Percentiles rank a stretch among this genome's conserved stretches.
These are phyloP conservation scores for Sphagnum fallax DNA, from an alignment of 228 moss, liverwort and hornwort genomes.

Conservation along the genomic window DNA sequence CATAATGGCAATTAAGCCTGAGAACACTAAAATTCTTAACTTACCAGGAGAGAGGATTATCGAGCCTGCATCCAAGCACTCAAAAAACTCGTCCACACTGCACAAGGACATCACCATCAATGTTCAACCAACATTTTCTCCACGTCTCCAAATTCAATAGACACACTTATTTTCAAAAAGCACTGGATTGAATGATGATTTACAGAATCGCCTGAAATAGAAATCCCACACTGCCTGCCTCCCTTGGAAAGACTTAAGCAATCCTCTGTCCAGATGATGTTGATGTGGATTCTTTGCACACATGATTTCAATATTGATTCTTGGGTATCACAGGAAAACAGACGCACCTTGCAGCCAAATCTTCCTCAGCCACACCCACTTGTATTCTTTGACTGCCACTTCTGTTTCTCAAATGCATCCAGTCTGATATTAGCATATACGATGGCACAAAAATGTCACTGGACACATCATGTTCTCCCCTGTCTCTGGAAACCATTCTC, in stretches of 20 bases:
- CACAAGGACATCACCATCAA: conserved; percentile 1
- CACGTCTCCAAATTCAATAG: neutral
- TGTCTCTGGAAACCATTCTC: conserved; percentile 28
- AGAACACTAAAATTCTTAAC: neutral
- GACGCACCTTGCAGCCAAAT: conserved; percentile 82
- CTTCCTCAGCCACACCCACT: conserved; percentile 70
- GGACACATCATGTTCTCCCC: conserved; percentile 46
- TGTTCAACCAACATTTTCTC: too few species aligned
- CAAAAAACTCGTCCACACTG: conserved; percentile 99
- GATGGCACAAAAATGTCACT: conserved; percentile 68
- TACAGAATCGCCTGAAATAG: too few species aligned
- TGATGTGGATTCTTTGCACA: too few species aligned
- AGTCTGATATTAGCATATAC: conserved; percentile 87
- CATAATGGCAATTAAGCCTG: conserved; percentile 38
- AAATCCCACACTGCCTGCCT: too few species aligned
- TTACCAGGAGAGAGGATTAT: conserved; percentile 68
- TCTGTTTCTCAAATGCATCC: conserved; percentile 84
- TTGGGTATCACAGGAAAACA: neutral
- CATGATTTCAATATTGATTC: too few species aligned
- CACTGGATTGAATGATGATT: too few species aligned
- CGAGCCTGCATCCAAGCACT: conserved; percentile 93
- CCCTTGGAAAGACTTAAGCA: too few species aligned
- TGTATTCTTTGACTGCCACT: conserved; percentile 57
- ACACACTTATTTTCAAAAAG: too few species aligned
- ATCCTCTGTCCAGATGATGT: too few species aligned